These are phyloP conservation scores for Hyaloscypha finlandica DNA, from an alignment of 495 filamentous ascomycete genomes.

Conservation along the genomic window DNA sequence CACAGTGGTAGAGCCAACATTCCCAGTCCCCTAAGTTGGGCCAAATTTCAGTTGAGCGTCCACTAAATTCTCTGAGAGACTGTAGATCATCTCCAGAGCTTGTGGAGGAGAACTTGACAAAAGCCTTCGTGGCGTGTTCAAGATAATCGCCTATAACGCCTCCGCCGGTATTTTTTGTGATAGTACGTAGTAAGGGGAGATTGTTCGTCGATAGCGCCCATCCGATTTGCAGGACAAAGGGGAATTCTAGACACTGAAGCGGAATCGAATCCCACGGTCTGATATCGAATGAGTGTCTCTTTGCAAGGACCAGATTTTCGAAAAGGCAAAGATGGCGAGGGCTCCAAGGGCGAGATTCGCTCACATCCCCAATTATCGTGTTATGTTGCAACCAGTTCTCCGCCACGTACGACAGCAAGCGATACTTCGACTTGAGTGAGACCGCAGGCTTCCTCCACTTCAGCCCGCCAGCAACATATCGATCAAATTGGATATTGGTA, in stretches of 20 bases:
- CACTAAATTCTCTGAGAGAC: neutral
- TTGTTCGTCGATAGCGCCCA: neutral
- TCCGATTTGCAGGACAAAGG: neutral
- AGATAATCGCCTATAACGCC: neutral
- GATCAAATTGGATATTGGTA: neutral
- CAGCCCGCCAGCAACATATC: neutral
- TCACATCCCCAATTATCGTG: neutral
- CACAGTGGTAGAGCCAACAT: neutral
- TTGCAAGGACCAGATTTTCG: neutral
- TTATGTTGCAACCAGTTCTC: slow-evolving; percentile 11
- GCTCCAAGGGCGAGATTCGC: neutral
- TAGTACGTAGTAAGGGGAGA: neutral
- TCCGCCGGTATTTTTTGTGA: neutral
- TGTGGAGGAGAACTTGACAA: neutral
- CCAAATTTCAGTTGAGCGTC: neutral
- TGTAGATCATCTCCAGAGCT: neutral
- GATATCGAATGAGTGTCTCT: neutral
- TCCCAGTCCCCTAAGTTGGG: neutral
- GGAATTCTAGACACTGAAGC: neutral
- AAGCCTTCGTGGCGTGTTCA: neutral
- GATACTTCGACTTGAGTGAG: neutral
- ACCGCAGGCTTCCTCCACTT: neutral
- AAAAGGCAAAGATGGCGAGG: neutral
- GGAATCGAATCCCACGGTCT: neutral
- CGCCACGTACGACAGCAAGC: slow-evolving; percentile 1